These are phyloP conservation scores for Colletotrichum tofieldiae DNA, from an alignment of 2,329 filamentous ascomycete genomes.

Conservation along the genomic window DNA sequence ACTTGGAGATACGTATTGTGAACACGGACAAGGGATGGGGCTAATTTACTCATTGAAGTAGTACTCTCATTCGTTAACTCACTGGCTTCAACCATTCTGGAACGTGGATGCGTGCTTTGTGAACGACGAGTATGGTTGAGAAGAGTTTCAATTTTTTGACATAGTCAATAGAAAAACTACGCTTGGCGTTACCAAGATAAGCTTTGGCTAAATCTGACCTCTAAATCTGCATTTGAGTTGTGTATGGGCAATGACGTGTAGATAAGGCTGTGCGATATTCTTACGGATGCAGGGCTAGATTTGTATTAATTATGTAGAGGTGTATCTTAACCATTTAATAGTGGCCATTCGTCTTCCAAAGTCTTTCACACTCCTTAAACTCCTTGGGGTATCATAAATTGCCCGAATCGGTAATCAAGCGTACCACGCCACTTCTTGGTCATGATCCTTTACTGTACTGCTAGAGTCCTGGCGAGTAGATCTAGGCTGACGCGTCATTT, in stretches of 20 bases:
- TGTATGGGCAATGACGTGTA: not conserved
- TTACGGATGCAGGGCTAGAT: no score
- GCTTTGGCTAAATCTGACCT: not conserved
- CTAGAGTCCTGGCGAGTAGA: not conserved
- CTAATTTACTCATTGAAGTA: rapidly evolving
- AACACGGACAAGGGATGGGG: no score
- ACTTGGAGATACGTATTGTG: not conserved
- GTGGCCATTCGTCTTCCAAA: not conserved
- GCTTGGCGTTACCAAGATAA: no score
- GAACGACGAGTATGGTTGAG: no score
- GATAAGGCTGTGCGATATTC: not conserved
- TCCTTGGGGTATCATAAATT: conserved; percentile 29
- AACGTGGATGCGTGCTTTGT: no score
- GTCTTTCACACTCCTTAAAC: not conserved
- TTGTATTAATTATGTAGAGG: not conserved
- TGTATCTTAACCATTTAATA: no score
- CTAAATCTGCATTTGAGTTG: not conserved
- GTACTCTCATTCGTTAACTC: not conserved
- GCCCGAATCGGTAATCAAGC: conserved; percentile 22
- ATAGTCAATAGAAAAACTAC: not conserved
- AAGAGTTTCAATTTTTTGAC: no score
- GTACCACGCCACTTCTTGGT: conserved; percentile 26
- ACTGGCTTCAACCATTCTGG: rapidly evolving
- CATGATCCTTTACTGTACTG: not conserved
- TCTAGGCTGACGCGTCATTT: not conserved